Evolutionary conservation across 2,329 filamentous ascomycete genomes (phyloP).

Genomic region (Trichoderma simmonsii): DNA sequence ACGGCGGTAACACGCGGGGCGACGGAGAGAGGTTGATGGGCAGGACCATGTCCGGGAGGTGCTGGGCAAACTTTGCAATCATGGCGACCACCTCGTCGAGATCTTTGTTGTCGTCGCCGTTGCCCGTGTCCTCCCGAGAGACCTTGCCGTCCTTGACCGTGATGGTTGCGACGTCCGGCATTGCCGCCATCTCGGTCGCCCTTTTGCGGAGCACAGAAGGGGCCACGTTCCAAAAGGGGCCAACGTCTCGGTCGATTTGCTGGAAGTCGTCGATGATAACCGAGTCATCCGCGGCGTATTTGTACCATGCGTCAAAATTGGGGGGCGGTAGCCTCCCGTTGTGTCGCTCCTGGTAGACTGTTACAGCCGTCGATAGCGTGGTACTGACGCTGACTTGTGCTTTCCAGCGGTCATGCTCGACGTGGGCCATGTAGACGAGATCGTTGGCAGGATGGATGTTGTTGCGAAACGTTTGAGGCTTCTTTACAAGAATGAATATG

Average conservation of each 20-base stretch:
- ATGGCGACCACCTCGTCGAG: constrained; percentile 56
- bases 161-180: constrained; percentile 46
- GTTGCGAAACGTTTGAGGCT: constrained; percentile 26
- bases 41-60: constrained; percentile 78
- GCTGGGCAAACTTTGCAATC: constrained; percentile 67
- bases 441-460: constrained; percentile 46
- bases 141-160: constrained; percentile 65
- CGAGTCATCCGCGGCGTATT: constrained; percentile 72
- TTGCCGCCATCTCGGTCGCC: constrained; percentile 38
- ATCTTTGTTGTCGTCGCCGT: constrained; percentile 33
- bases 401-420: constrained; percentile 49
- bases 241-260: constrained; percentile 70
- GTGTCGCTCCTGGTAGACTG: constrained; percentile 50
- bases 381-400: constrained; percentile 45
- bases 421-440: constrained; percentile 47
- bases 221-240: constrained; percentile 73
- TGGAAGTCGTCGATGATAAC: constrained; percentile 77
- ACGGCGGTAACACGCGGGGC: constrained; percentile 47
- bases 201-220: constrained; percentile 66
- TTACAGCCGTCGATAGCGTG: constrained; percentile 45
- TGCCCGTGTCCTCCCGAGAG: constrained; percentile 34
- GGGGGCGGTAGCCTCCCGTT: constrained; percentile 70
- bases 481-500: constrained; percentile 36
- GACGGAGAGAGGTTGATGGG: constrained; percentile 69
- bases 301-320: constrained; percentile 81